These are phyloP conservation scores for Trametes elegans DNA, from an alignment of 768 basidiomycete species.

Conservation along the genomic window DNA sequence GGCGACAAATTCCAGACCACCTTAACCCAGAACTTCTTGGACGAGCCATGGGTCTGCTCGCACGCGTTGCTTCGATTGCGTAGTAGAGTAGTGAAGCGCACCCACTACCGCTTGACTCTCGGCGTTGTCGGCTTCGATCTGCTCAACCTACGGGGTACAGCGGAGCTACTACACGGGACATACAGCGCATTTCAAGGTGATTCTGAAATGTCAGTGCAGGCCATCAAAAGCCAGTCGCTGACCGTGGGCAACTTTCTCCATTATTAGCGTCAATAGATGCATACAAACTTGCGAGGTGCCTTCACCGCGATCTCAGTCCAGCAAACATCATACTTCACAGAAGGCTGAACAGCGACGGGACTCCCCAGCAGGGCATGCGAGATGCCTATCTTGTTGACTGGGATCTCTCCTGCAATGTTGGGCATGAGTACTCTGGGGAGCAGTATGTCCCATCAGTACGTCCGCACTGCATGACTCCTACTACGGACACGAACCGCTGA, in stretches of 20 bases:
- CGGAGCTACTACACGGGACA: background rate
- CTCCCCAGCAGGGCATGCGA: background rate
- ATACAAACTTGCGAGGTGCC: background rate
- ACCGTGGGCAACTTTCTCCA: background rate
- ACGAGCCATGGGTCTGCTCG: background rate
- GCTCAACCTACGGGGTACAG: background rate
- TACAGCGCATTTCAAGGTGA: background rate
- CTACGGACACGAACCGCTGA: too few species aligned
- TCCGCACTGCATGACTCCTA: background rate
- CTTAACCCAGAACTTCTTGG: background rate
- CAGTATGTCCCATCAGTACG: background rate
- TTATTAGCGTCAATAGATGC: background rate
- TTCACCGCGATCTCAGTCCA: conserved; percentile 8
- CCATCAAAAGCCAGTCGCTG: background rate
- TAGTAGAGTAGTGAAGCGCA: background rate
- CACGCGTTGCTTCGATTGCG: too few species aligned
- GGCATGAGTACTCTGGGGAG: background rate
- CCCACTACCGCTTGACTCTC: background rate
- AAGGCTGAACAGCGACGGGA: background rate
- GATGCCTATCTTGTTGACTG: conserved; percentile 9
- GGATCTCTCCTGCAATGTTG: background rate
- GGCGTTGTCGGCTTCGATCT: background rate
- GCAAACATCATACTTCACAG: conserved; percentile 8
- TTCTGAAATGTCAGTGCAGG: background rate
- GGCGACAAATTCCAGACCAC: background rate